Conservation (phyloP, 148 eudicot genomes). For the Rhododendron simsii region DNA sequence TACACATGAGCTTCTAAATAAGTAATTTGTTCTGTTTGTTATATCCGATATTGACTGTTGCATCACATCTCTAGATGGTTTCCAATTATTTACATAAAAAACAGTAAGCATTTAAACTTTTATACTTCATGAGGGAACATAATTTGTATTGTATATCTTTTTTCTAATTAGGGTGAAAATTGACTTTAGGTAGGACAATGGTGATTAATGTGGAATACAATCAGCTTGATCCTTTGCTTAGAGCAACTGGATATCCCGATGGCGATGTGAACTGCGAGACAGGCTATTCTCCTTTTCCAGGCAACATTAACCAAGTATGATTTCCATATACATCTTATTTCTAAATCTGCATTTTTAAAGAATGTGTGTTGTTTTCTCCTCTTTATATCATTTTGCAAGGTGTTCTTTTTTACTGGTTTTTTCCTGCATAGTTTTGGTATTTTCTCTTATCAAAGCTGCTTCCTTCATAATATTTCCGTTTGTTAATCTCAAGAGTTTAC, state of each 20-base stretch:
- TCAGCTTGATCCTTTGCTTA: constrained; percentile 94
- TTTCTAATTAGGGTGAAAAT: constrained; percentile 12
- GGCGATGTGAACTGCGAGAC: constrained; percentile 92
- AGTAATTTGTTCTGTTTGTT: not conserved
- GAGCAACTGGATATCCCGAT: constrained; percentile 84
- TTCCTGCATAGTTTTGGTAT: not conserved
- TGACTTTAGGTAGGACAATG: constrained; percentile 74
- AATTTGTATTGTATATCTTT: not conserved
- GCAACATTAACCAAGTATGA: constrained; percentile 91
- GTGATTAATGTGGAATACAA: constrained; percentile 98
- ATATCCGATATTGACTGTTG: not conserved
- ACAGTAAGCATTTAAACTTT: not conserved
- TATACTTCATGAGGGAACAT: not conserved
- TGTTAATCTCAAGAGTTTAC: not conserved
- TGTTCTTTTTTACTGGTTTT: no score
- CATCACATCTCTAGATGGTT: not conserved
- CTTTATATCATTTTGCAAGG: not conserved
- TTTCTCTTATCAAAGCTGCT: not conserved
- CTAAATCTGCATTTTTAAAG: not conserved
- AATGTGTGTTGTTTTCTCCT: not conserved
- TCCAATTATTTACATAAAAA: not conserved
- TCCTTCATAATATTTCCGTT: not conserved
- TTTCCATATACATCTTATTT: not conserved
- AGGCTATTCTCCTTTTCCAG: constrained; percentile 97
- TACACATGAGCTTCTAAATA: no score